These are phyloP conservation scores for Colletotrichum theobromicola DNA, from an alignment of 2,329 filamentous ascomycete species.

Conservation along the genomic window DNA sequence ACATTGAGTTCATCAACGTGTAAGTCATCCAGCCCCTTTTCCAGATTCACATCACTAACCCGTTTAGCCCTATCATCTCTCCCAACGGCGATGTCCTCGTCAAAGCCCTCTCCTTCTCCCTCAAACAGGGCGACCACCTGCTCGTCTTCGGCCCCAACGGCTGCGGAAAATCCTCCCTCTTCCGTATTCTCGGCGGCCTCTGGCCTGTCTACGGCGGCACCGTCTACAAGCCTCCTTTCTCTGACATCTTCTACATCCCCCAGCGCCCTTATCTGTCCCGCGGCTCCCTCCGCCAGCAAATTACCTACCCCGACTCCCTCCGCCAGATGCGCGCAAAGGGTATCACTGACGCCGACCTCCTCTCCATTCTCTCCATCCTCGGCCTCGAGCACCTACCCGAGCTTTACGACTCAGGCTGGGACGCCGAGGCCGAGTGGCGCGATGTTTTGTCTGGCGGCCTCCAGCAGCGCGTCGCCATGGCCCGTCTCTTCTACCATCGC, in stretches of 20 bases:
- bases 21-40: slow-evolving; percentile 40
- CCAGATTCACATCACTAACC: neutral
- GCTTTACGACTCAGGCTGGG: slow-evolving; percentile 80
- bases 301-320: slow-evolving; percentile 92
- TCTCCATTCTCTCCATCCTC: slow-evolving; percentile 77
- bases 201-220: slow-evolving; percentile 98
- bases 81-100: slow-evolving; percentile 95
- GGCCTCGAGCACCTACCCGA: slow-evolving; percentile 85
- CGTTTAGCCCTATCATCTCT: slow-evolving; percentile 80
- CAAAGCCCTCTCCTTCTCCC: slow-evolving; percentile 82
- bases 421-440: slow-evolving; percentile 95
- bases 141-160: slow-evolving; percentile 96
- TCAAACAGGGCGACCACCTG: slow-evolving; percentile 86
- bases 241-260: slow-evolving; percentile 97
- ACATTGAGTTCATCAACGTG: slow-evolving; percentile 87
- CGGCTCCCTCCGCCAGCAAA: slow-evolving; percentile 92
- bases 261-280: slow-evolving; percentile 93
- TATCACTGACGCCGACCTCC: slow-evolving; percentile 81
- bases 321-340: slow-evolving; percentile 87
- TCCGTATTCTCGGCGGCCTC: slow-evolving; percentile 92
- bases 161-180: slow-evolving; percentile 94
- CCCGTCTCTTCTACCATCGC: slow-evolving; percentile 89
- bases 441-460: slow-evolving; percentile 91
- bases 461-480: slow-evolving; percentile 97
- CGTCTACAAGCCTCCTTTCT: slow-evolving; percentile 88